These are phyloP conservation scores for Penicillium sp. DNA, from an alignment of 2,329 filamentous ascomycete genomes.

Conservation along the genomic window DNA sequence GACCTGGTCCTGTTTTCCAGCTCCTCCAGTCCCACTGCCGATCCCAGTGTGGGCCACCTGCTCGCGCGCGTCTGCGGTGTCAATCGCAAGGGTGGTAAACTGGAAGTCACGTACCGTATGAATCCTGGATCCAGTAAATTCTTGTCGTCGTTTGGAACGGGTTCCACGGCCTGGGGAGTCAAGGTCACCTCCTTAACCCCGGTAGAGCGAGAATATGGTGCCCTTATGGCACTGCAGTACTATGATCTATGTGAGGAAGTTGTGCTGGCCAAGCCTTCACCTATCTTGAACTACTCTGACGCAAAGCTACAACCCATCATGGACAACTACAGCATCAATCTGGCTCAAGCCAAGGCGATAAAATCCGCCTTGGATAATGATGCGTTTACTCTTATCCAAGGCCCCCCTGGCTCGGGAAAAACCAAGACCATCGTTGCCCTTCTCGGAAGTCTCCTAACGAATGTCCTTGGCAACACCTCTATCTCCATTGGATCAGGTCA, in stretches of 20 bases:
- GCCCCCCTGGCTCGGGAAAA: conserved; percentile 93
- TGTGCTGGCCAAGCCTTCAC: conserved; percentile 82
- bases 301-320: conserved; percentile 68
- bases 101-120: conserved; percentile 85
- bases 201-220: conserved; percentile 91
- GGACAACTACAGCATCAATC: conserved; percentile 78
- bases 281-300: conserved; percentile 76
- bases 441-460: conserved; percentile 79
- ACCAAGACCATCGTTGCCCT: conserved; percentile 98
- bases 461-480: conserved; percentile 51
- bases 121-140: conserved; percentile 62
- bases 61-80: conserved; percentile 79
- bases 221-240: conserved; percentile 84
- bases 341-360: conserved; percentile 86
- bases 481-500: conserved; percentile 47
- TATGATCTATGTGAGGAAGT: conserved; percentile 96
- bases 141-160: conserved; percentile 65
- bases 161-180: conserved; percentile 67
- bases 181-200: conserved; percentile 93
- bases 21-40: conserved; percentile 65
- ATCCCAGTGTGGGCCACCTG: conserved; percentile 70
- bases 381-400: conserved; percentile 94
- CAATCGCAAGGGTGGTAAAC: conserved; percentile 72
- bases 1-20: conserved; percentile 86
- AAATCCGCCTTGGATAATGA: conserved; percentile 92